Percentiles rank a stretch among this genome's conserved stretches.
phyloP scores from a whole-genome alignment of 306 rosid species.

The Dryas drummondii region DNA sequence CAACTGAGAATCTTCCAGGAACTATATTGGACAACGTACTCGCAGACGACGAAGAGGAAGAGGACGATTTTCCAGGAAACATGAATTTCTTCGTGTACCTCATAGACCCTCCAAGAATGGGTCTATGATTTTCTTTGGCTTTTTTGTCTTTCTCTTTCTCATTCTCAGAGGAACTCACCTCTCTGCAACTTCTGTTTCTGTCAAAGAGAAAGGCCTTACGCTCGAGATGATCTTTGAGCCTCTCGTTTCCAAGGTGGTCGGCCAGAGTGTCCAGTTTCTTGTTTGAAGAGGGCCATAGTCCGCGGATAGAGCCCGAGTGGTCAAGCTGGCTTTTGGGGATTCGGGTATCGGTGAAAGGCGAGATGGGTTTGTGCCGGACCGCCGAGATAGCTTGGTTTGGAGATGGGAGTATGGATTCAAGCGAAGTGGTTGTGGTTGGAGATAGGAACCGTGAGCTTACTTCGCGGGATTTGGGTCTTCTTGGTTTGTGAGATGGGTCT shows the following conservation, averaged over 20 bases:
- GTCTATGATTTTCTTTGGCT: constrained; percentile 50
- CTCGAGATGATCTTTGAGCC: constrained; percentile 40
- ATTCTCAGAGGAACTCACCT: constrained; percentile 26
- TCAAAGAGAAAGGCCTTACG: constrained; percentile 15
- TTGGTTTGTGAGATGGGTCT: constrained; percentile 42
- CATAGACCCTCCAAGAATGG: constrained; percentile 40
- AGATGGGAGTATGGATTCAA: constrained; percentile 31
- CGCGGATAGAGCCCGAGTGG: constrained; percentile 35
- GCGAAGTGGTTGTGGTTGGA: constrained; percentile 22
- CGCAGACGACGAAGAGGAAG: constrained; percentile 20
- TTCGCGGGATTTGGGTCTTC: constrained; percentile 50
- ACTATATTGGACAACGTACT: constrained; percentile 15
- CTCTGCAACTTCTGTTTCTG: constrained; percentile 37
- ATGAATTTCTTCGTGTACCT: constrained; percentile 34
- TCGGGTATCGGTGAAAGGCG: constrained; percentile 14
- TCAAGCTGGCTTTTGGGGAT: constrained; percentile 38
- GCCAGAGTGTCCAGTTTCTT: constrained; percentile 53
- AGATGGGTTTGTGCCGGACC: constrained; percentile 33
- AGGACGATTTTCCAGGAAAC: constrained; percentile 16
- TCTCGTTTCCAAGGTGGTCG: constrained; percentile 62
- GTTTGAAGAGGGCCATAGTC: constrained; percentile 66
- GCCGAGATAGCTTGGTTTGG: constrained; percentile 47
- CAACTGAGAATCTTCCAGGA: constrained; percentile 54
- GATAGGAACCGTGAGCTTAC: constrained; percentile 53
- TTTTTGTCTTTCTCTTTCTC: constrained; percentile 17